Evolutionary conservation across 179 eudicot genomes (phyloP), one percentile per base, ranked within the genome.

Genomic region (Actinidia arguta): DNA sequence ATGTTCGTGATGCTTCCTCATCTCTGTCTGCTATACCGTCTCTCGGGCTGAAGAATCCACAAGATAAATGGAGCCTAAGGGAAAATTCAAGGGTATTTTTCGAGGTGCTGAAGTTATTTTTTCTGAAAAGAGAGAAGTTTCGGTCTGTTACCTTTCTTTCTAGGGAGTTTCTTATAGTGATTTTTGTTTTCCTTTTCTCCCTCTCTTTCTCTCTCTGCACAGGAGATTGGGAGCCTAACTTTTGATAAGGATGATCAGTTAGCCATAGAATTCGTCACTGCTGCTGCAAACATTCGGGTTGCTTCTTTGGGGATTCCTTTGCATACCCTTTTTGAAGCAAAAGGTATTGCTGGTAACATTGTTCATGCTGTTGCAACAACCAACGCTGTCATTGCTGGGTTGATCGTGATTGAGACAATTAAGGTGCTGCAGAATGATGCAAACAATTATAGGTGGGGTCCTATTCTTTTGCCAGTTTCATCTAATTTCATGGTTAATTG

Each of bases 361-460:
- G 93, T 96, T 78, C 98, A 96, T 90, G 99, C 99, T 80, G 98
- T 96, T 86, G 99, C 99, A 58, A 96, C 98, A 59, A 96, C 99
- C 51, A 96, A 95, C 86, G 98, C 99, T 86, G 83, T 93, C 75
- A 86, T 96, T 90, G 93, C 99, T 73, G 99, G 99, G 79, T 86
- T 96, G 89, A 90, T 96, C 73, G 99, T 96, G 80, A 92, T 92
- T 48, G 99, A 96, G 89, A 98, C 99, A 69, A 90, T 95, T 63
- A 96, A 95, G 90, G 92, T 96, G 91, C 92, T 96, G 81, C 92
- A 89, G 84, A 87, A 92, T 86, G 97, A 91, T 85, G 74, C 85
- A 39, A 80, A 85, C 46, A 92, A 92, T 82, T 91, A 89, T 76
- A 89, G 95, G 95, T 92, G 50, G 22, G 82, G 83, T 68, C 63